Evolutionary conservation across 176 grass and related monocot genomes (phyloP).

Genomic region (Oryza nivara): DNA sequence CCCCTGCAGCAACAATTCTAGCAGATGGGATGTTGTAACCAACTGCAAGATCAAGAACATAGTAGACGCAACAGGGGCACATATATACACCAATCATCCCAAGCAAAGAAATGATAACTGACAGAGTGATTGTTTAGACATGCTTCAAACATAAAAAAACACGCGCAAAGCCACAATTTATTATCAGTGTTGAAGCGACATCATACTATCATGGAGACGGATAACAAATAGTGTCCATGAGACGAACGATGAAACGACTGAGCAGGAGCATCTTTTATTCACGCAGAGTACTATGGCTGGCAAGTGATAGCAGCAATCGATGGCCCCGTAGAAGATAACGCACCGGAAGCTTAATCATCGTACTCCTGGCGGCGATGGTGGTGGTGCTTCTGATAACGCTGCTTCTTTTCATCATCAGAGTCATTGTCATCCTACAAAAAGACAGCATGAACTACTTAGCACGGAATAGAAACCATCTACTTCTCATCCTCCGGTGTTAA

Average conservation of each 20-base stretch:
- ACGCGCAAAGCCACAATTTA: conserved; percentile 18
- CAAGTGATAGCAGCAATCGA: not conserved
- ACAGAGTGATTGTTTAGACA: not conserved
- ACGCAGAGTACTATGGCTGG: conserved; percentile 35
- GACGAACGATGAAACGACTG: not conserved
- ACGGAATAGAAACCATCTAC: not conserved
- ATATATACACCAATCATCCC: not conserved
- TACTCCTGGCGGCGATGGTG: conserved; percentile 54
- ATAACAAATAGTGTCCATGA: not conserved
- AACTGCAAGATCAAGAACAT: too few relatives aligned
- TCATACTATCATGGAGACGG: not conserved
- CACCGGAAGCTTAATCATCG: conserved; percentile 40
- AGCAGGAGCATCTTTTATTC: conserved; percentile 60
- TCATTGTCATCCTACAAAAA: conserved; percentile 53
- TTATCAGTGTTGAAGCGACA: not conserved
- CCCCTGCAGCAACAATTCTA: too few relatives aligned
- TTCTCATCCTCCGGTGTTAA: not conserved
- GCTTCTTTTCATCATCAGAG: conserved; percentile 70
- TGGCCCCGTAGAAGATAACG: not conserved
- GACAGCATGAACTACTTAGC: not conserved
- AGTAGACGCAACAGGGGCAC: not conserved
- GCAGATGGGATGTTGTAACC: too few relatives aligned
- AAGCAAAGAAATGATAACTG: conserved; percentile 9
- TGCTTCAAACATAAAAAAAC: conserved; percentile 5
- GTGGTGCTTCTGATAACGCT: conserved; percentile 50